A percentile compares a stretch with the other conserved stretches of the same genome.
phyloP scores from a whole-genome alignment of 2,329 filamentous ascomycete genomes.

The Venturia nashicola region DNA sequence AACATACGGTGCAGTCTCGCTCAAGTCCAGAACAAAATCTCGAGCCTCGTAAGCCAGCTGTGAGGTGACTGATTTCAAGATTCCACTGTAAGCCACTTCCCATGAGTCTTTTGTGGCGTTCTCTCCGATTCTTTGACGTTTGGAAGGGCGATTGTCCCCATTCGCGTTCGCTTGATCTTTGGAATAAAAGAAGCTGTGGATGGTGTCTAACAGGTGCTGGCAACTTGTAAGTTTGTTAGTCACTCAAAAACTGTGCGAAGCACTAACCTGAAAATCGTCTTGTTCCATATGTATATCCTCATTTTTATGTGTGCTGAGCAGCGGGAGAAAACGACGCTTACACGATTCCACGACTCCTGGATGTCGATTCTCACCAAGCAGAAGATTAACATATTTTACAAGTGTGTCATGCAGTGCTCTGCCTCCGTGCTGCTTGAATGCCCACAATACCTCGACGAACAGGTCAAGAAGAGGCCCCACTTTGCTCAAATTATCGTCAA shows the following conservation, averaged over 20 bases:
- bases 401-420: background rate
- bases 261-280: background rate
- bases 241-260: background rate
- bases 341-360: background rate
- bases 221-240: background rate
- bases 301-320: background rate
- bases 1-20: background rate
- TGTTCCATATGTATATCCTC: background rate
- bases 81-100: background rate
- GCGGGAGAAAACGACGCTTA: background rate
- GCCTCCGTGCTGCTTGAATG: background rate
- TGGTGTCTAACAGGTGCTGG: background rate
- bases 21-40: background rate
- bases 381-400: background rate
- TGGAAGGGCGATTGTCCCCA: background rate
- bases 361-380: background rate
- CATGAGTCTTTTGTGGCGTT: background rate
- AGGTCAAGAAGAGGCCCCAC: background rate
- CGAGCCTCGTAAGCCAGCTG: background rate
- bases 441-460: background rate
- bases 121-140: background rate
- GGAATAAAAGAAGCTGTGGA: background rate
- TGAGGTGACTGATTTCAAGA: background rate
- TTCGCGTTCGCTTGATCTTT: background rate
- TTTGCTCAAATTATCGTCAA: background rate